Evolutionary conservation across 1,139 yeast species (phyloP), one percentile per base, ranked within the genome.

Genomic region (Scheffersomyces titani): DNA sequence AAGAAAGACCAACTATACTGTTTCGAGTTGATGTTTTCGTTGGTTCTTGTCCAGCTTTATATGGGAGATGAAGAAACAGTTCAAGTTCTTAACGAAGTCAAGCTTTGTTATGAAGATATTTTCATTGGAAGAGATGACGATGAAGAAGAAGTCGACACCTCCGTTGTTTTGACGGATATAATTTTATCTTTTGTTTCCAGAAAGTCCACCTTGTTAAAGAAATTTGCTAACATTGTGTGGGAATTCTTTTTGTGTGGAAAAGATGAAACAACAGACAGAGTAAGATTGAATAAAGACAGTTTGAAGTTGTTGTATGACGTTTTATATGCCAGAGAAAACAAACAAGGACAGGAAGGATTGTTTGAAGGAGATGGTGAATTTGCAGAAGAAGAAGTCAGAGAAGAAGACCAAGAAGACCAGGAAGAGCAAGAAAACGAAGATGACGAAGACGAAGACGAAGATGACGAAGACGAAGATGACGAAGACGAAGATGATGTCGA

Each of bases 11-110:
- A 75, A 50, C 68, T 73, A 13, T 68, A 67, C 54, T 76, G 81
- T 54, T 88, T 90, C 67, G 96, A 92, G 68, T 75, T 91, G 51
- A 75, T 94, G 52, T 85, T 90, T 58, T 89, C 97, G 0, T 85
- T 91, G 82, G 89, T 89, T 2, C 72, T 92, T 51, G 70, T 94
- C 30, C 97, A 92, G 68, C 79, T 93, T 49, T 92, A 88, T 67
- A 77, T 87, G 60, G 96, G 94, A 19, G 92, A 88, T 64, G 86
- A 84, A 55, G 98, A 93, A 60, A 89, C 97, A 0, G 85, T 89
- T 4, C 78, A 86, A 44, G 88, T 92, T 21, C 77, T 92, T 49
- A 88, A 86, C 47, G 99, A 93, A 67, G 75, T 93, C 55, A 86
- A 81, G 56, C 73, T 75, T 19, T 84, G 87, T 58, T 86, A 80